phyloP scores from a whole-genome alignment of 768 basidiomycete species.

The Clitopilus passeckerianus region DNA sequence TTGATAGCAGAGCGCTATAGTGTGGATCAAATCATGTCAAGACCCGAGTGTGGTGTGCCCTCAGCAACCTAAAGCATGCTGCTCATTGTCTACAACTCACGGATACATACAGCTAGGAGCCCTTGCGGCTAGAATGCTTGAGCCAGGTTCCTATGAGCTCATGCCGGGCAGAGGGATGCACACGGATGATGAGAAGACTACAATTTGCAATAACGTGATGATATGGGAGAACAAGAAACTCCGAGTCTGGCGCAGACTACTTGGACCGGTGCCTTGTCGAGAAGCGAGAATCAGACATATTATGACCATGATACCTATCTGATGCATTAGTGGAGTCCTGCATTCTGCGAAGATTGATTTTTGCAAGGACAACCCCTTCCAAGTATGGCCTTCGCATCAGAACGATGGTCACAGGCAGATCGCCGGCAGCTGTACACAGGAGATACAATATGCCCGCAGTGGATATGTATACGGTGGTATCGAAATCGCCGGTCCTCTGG shows the following conservation, averaged over 20 bases:
- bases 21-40: not conserved
- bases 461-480: not conserved
- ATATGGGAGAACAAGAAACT: not conserved
- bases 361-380: not conserved
- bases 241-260: not conserved
- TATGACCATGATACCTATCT: not conserved
- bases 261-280: not conserved
- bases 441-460: not conserved
- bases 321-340: not conserved
- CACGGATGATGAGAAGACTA: not conserved
- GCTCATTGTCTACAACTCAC: too few relatives aligned
- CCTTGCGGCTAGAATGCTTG: not conserved
- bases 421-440: not conserved
- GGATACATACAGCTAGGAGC: not conserved
- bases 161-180: not conserved
- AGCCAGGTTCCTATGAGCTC: not conserved
- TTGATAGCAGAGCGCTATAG: not conserved
- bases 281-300: slow-evolving; percentile 1
- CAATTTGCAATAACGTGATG: not conserved
- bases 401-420: not conserved
- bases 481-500: not conserved
- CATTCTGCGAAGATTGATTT: not conserved
- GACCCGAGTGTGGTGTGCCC: not conserved
- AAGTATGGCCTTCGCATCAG: not conserved
- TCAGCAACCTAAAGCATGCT: not conserved